Evolutionary conservation across 2,329 filamentous ascomycete species (phyloP).

Genomic region (Akanthomyces lecanii): DNA sequence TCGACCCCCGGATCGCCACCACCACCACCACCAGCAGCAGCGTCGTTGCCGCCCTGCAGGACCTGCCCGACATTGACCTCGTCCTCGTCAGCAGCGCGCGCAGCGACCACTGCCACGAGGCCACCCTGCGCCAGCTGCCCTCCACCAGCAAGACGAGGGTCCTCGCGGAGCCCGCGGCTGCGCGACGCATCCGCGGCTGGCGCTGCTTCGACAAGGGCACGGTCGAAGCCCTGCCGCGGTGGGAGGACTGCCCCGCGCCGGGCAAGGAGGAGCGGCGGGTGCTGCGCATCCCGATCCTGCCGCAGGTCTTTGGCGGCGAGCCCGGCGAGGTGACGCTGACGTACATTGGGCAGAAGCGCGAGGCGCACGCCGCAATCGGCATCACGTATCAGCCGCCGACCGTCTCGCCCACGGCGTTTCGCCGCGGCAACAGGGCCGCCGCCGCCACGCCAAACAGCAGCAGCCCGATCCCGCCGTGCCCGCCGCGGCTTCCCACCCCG

Average conservation of each 20-base stretch:
- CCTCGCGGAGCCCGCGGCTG: slow-evolving; percentile 60
- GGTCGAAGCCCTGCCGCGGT: slow-evolving; percentile 42
- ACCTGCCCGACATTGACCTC: slow-evolving; percentile 41
- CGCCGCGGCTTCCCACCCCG: slow-evolving; percentile 4
- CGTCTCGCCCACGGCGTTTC: slow-evolving; percentile 22
- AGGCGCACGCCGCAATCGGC: slow-evolving; percentile 60
- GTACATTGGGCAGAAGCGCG: slow-evolving; percentile 57
- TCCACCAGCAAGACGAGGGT: slow-evolving; percentile 54
- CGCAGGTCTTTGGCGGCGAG: slow-evolving; percentile 46
- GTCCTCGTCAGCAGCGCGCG: slow-evolving; percentile 44
- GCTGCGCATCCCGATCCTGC: slow-evolving; percentile 48
- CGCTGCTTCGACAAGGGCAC: slow-evolving; percentile 58
- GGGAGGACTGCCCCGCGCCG: slow-evolving; percentile 33
- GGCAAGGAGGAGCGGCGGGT: slow-evolving; percentile 28
- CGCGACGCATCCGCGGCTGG: slow-evolving; percentile 63
- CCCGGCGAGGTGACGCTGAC: slow-evolving; percentile 68
- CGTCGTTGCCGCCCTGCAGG: slow-evolving; percentile 49
- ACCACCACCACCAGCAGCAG: slow-evolving; percentile 45
- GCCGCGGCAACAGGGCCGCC: slow-evolving; percentile 19
- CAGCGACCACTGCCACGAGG: slow-evolving; percentile 67
- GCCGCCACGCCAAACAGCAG: neutral
- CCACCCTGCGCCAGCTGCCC: slow-evolving; percentile 60
- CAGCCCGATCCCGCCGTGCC: neutral
- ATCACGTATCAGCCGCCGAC: slow-evolving; percentile 65
- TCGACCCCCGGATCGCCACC: slow-evolving; percentile 68